Conservation (phyloP, 1,139 yeast species). For the Candida smagusa region DNA sequence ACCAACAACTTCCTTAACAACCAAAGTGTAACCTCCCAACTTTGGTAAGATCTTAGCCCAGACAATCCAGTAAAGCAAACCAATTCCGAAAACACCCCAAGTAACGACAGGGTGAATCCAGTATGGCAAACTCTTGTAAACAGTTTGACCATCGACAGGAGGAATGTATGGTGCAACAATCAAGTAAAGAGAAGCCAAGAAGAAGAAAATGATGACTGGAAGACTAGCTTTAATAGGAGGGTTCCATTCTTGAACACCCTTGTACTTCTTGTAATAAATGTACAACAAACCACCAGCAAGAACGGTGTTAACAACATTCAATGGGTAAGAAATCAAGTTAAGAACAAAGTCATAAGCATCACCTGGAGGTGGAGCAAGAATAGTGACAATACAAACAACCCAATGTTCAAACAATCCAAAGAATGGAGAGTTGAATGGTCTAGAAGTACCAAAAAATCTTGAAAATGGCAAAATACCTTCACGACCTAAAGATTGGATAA, state of each 20-base stretch:
- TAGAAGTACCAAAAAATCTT: constrained; percentile 41
- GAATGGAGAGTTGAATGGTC: constrained; percentile 44
- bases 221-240: constrained; percentile 73
- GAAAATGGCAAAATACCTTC: constrained; percentile 49
- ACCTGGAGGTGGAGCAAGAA: constrained; percentile 49
- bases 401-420: constrained; percentile 62
- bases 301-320: constrained; percentile 49
- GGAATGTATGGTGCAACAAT: constrained; percentile 82
- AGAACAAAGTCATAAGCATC: constrained; percentile 48
- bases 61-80: constrained; percentile 66
- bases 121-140: constrained; percentile 67
- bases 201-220: constrained; percentile 63
- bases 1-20: constrained; percentile 58
- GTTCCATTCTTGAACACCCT: constrained; percentile 58
- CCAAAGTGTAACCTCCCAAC: constrained; percentile 56
- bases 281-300: constrained; percentile 42
- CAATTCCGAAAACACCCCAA: constrained; percentile 72
- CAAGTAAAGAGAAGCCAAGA: constrained; percentile 65
- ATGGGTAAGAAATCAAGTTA: constrained; percentile 49
- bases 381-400: constrained; percentile 47
- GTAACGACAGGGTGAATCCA: constrained; percentile 82
- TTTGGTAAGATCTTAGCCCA: constrained; percentile 64
- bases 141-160: constrained; percentile 63
- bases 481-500: constrained; percentile 47
- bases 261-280: constrained; percentile 43